phyloP scores from a whole-genome alignment of 768 basidiomycete species.

The Mycena vulgaris region DNA sequence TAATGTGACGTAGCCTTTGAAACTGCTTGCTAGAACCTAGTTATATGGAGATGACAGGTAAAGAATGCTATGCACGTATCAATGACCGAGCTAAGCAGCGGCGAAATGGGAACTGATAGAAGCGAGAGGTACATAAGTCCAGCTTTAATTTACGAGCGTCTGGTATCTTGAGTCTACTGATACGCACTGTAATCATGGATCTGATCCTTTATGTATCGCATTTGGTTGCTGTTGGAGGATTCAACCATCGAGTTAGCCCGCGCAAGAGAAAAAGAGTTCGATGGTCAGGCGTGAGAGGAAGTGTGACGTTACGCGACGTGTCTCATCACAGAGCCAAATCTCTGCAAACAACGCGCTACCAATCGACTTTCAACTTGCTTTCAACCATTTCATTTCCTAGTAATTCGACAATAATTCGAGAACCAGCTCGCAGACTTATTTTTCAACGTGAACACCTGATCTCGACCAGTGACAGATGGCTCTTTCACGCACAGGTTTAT shows the following conservation, averaged over 20 bases:
- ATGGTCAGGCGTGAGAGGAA: background rate
- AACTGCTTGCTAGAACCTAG: conserved; percentile 60
- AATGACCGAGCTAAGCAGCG: conserved; percentile 25
- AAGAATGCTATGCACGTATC: conserved; percentile 6
- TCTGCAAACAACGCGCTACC: no score
- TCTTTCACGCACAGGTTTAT: no score
- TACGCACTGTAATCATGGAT: conserved; percentile 55
- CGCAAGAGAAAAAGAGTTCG: background rate
- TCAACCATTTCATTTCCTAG: no score
- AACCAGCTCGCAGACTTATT: no score
- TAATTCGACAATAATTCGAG: no score
- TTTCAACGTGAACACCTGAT: no score
- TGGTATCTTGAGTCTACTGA: background rate
- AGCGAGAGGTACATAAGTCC: background rate
- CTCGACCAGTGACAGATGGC: no score
- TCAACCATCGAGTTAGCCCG: conserved; percentile 28
- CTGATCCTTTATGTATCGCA: conserved; percentile 52
- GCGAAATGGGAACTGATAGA: conserved; percentile 14
- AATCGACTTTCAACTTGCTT: no score
- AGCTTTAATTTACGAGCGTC: no score
- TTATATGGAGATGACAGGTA: background rate
- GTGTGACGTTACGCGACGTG: background rate
- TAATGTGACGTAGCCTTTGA: conserved; percentile 82
- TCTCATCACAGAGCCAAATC: no score
- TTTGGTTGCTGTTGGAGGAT: background rate